These are phyloP conservation scores for Lyophyllum atratum DNA, from an alignment of 768 basidiomycete genomes.

Conservation along the genomic window DNA sequence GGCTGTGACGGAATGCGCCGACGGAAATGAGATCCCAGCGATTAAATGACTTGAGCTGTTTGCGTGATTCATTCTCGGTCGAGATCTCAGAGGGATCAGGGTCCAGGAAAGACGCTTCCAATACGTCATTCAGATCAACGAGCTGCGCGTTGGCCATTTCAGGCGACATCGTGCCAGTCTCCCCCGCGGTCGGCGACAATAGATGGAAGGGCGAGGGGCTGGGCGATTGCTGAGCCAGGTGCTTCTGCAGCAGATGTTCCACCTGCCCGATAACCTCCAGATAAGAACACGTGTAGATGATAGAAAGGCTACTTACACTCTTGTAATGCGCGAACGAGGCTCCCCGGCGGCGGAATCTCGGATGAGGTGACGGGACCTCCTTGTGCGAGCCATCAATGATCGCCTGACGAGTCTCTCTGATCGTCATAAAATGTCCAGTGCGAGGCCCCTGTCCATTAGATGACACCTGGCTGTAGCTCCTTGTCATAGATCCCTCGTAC, in stretches of 20 bases:
- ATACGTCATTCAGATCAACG: constrained; percentile 73
- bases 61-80: constrained; percentile 37
- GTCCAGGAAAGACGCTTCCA: constrained; percentile 73
- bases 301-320: constrained; percentile 31
- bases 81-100: constrained; percentile 46
- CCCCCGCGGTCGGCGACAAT: constrained; percentile 9
- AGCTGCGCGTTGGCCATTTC: constrained; percentile 48
- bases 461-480: constrained; percentile 26
- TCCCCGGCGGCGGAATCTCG: constrained; percentile 35
- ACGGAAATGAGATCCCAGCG: constrained; percentile 80
- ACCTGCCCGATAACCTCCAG: constrained; percentile 27
- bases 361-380: constrained; percentile 54
- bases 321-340: constrained; percentile 33
- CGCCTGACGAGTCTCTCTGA: constrained; percentile 36
- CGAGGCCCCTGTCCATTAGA: constrained; percentile 31
- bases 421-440: constrained; percentile 42
- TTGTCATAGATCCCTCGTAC: constrained; percentile 29
- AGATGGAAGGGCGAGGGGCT: constrained; percentile 22
- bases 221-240: constrained; percentile 28
- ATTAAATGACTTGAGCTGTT: constrained; percentile 50
- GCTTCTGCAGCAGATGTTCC: constrained; percentile 36
- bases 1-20: constrained; percentile 69
- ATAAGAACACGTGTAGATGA: constrained; percentile 12
- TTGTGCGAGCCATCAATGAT: constrained; percentile 47
- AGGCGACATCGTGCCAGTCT: constrained; percentile 26